Base-by-base conservation (phyloP, 1,139 yeast genomes). In the Yamadazyma trypodendri region DNA sequence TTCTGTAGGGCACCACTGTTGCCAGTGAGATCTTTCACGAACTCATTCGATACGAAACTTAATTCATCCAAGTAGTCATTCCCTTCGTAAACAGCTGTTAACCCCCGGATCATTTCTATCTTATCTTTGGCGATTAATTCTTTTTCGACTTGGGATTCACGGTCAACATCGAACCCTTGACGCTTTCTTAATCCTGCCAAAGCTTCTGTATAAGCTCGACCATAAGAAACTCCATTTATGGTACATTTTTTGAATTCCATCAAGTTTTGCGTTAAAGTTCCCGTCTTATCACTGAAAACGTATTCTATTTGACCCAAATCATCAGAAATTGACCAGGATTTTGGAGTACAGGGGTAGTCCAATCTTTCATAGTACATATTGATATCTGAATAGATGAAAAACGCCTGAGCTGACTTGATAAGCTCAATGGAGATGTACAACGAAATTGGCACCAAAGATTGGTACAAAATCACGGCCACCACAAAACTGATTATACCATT, bases 241-340 rank as follows among this genome's bases (percentile, higher is more conserved):
- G 81, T 74, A 56, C 81, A 76, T 49, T 77, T 76, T 41, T 74
- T 75, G 56, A 76, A 77, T 50, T 77, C 82, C 83, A 77, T 77
- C 34, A 77, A 61, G 48, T 77, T 77, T 51, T 77, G 82, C 3
- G 83, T 77, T 41, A 77, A 61, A 0, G 83, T 77, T 25, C 83
- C 83, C 0, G 83, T 77, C 46, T 77, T 77, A 56, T 77, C 83
- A 61, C 81, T 74, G 54, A 77, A 77, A 34, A 77, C 68, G 49
- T 77, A 77, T 52, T 77, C 82, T 41, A 77, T 76, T 54, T 77
- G 84, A n/a, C 84, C 84, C 48, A 77, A 64, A 54, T 77, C 84
- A 58, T 77, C 84, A 11, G 81, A 75, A 35, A 77, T 77, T 39
- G 74, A 72, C 84, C 84, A 77, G 1, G 81, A 69, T 48, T 77